A percentile compares a stretch with the other conserved stretches of the same genome.
These are phyloP conservation scores for Rhododendron mucronatum DNA, from an alignment of 148 eudicot species.

Conservation along the genomic window DNA sequence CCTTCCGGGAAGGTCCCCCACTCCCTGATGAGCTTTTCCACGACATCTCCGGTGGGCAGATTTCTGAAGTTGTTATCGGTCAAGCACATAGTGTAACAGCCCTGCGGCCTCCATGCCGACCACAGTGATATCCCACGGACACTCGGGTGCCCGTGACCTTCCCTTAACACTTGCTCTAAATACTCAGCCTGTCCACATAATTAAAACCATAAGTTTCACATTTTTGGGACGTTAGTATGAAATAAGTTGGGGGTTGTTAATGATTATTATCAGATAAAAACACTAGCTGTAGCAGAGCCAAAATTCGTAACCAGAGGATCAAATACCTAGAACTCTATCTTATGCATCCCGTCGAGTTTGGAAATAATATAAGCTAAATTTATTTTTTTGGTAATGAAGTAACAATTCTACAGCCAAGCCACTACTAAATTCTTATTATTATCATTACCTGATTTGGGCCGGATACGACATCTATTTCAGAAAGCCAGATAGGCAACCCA, in stretches of 20 bases:
- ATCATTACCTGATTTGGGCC: slow-evolving; percentile 34
- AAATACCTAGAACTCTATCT: too few relatives aligned
- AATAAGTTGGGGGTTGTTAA: background rate
- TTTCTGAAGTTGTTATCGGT: slow-evolving; percentile 56
- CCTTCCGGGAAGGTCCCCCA: slow-evolving; percentile 13
- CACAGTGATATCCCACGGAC: slow-evolving; percentile 56
- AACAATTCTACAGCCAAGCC: too few relatives aligned
- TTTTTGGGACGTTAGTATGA: background rate
- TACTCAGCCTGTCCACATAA: slow-evolving; percentile 24
- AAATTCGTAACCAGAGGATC: too few relatives aligned
- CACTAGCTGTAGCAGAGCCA: too few relatives aligned
- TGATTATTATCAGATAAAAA: too few relatives aligned
- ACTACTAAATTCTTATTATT: too few relatives aligned
- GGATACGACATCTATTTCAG: slow-evolving; percentile 37
- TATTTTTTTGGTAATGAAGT: too few relatives aligned
- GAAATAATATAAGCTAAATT: too few relatives aligned
- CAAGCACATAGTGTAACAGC: slow-evolving; percentile 52
- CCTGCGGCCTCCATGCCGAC: slow-evolving; percentile 43
- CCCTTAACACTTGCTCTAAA: slow-evolving; percentile 44
- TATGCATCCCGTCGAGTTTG: too few relatives aligned
- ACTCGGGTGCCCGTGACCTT: slow-evolving; percentile 39
- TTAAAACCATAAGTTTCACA: background rate
- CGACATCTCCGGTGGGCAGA: slow-evolving; percentile 42
- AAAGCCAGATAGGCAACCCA: slow-evolving; percentile 39
- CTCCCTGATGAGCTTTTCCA: slow-evolving; percentile 40